These are phyloP conservation scores for Daldinia vernicosa DNA, from an alignment of 495 filamentous ascomycete genomes.

Conservation along the genomic window DNA sequence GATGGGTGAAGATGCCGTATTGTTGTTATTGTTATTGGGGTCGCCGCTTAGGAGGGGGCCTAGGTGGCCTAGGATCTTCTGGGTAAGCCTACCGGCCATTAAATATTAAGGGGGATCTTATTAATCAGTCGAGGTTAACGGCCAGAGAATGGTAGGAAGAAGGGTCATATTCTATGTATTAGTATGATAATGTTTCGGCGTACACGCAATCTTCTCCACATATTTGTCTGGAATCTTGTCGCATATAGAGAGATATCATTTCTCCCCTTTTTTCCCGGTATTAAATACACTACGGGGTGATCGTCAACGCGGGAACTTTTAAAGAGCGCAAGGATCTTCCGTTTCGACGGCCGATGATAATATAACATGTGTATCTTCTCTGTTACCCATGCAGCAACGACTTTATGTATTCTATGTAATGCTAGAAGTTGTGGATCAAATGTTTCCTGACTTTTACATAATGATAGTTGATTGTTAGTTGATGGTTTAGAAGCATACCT, in stretches of 20 bases:
- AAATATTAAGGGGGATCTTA: not conserved
- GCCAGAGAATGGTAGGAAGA: not conserved
- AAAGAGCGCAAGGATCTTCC: constrained; percentile 23
- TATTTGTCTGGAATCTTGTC: constrained; percentile 13
- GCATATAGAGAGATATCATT: constrained; percentile 9
- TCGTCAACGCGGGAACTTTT: constrained; percentile 28
- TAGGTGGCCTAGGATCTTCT: constrained; percentile 40
- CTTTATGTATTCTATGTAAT: not conserved
- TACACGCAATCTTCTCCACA: constrained; percentile 42
- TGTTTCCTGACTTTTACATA: not conserved
- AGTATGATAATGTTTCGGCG: constrained; percentile 16
- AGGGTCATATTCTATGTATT: constrained; percentile 5
- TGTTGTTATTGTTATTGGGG: not conserved
- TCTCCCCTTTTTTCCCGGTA: constrained; percentile 20
- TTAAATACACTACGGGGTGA: constrained; percentile 13
- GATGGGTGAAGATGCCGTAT: not conserved
- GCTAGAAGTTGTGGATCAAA: not conserved
- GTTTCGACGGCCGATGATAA: constrained; percentile 11
- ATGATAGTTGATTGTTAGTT: no score
- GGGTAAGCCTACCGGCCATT: constrained; percentile 40
- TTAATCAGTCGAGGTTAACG: constrained; percentile 1
- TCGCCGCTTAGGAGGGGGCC: constrained; percentile 31
- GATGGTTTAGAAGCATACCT: not conserved
- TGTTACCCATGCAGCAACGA: not conserved
- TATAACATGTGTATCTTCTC: not conserved